phyloP scores from a whole-genome alignment of 371 early-diverging fungal genomes.

The Saksenaea oblongispora region DNA sequence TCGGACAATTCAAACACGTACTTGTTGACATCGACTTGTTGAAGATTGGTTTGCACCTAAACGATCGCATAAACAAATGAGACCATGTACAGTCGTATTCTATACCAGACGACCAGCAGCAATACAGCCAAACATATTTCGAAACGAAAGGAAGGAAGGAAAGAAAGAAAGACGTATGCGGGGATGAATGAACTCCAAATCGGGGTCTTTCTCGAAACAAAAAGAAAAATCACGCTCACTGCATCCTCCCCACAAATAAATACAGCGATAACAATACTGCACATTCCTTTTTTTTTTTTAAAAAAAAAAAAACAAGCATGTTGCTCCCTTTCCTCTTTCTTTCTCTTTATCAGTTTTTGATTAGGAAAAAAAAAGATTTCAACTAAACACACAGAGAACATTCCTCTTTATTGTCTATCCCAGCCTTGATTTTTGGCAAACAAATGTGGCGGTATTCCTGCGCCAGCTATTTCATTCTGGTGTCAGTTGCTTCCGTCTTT shows the following conservation, averaged over 20 bases:
- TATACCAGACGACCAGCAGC: conserved; percentile 81
- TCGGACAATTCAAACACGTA: conserved; percentile 82
- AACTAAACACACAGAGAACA: not conserved
- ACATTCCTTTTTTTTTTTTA: too few species aligned
- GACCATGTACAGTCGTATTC: not conserved
- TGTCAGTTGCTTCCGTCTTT: not conserved
- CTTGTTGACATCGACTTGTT: conserved; percentile 83
- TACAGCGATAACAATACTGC: too few species aligned
- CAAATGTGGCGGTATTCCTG: conserved; percentile 31
- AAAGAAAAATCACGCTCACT: too few species aligned
- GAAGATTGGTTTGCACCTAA: conserved; percentile 89
- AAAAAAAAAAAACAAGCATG: too few species aligned
- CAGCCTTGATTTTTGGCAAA: conserved; percentile 41
- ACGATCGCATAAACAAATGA: not conserved
- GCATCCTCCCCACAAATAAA: too few species aligned
- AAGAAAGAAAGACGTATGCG: conserved; percentile 10
- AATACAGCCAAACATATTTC: conserved; percentile 85
- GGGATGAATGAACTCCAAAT: not conserved
- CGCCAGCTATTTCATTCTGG: not conserved
- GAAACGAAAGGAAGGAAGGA: not conserved
- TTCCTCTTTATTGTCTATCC: conserved; percentile 30
- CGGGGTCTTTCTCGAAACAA: too few species aligned
- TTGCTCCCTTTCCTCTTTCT: not conserved
- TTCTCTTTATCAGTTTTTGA: not conserved
- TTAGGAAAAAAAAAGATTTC: too few species aligned